phyloP scores from a whole-genome alignment of 2,329 filamentous ascomycete species.

The Epichloe glyceriae region DNA sequence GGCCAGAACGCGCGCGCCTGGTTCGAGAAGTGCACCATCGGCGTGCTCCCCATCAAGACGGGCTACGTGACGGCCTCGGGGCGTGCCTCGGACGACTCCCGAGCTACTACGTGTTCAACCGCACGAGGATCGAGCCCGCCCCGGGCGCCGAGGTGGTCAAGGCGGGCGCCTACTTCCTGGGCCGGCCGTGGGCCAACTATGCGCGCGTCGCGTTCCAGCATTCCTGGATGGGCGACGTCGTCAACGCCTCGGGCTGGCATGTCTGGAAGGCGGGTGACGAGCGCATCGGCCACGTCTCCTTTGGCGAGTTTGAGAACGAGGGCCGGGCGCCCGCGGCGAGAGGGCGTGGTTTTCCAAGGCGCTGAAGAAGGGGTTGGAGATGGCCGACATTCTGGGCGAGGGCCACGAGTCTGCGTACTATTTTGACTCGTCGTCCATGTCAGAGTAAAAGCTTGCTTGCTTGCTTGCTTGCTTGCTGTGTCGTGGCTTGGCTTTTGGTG shows the following conservation, averaged over 20 bases:
- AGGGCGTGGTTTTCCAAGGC: neutral
- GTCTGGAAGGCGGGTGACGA: neutral
- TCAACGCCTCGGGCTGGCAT: neutral
- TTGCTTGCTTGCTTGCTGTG: neutral
- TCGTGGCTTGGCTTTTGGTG: too few relatives aligned
- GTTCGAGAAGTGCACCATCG: conserved; percentile 24
- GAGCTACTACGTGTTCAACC: neutral
- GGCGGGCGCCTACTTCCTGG: neutral
- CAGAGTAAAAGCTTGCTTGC: too few relatives aligned
- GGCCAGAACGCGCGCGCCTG: conserved; percentile 27
- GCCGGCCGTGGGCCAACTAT: neutral
- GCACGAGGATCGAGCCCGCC: neutral
- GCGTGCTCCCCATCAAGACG: neutral
- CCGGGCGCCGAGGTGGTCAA: neutral
- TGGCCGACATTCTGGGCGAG: neutral
- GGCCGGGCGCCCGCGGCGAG: neutral
- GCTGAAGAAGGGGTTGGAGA: neutral
- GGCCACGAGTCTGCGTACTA: neutral
- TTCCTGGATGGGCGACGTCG: neutral
- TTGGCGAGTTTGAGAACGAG: neutral
- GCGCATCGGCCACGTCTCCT: neutral
- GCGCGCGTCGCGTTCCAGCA: neutral
- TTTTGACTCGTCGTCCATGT: neutral
- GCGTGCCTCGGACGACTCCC: neutral
- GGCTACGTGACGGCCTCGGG: neutral